Evolutionary conservation across 768 basidiomycete genomes (phyloP).

Genomic region (Panaeolus papilionaceus): DNA sequence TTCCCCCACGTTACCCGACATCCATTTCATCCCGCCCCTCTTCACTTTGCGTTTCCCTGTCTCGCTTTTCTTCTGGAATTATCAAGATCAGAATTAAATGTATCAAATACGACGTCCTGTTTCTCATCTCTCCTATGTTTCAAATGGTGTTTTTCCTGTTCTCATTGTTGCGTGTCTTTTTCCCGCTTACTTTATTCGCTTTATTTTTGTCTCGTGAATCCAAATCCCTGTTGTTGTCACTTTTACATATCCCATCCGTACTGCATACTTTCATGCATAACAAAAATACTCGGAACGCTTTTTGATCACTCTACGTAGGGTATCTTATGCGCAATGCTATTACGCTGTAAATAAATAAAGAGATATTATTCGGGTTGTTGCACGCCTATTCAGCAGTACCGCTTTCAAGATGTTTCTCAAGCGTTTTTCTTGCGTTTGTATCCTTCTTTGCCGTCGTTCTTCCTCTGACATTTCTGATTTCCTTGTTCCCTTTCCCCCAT

Average conservation of each 20-base stretch:
- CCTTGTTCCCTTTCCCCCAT: too few relatives aligned
- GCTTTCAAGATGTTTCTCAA: neutral
- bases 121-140: neutral
- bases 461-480: too few relatives aligned
- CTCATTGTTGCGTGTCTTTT: neutral
- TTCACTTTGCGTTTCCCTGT: neutral
- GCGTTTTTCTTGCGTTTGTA: neutral
- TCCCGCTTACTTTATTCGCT: conserved; percentile 1
- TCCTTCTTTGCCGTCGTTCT: neutral
- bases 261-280: neutral
- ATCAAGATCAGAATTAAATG: neutral
- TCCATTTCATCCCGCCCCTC: neutral
- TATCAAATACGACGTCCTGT: conserved; percentile 5
- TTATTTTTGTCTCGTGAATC: neutral
- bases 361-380: neutral
- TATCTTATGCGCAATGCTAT: neutral
- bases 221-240: neutral
- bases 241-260: neutral
- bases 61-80: conserved; percentile 1
- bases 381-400: neutral
- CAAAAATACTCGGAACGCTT: conserved; percentile 6
- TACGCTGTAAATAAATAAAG: neutral
- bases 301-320: neutral
- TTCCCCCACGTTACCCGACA: conserved; percentile 11
- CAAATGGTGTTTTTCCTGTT: neutral